A percentile compares a stretch with the other conserved stretches of the same genome.
These are phyloP conservation scores for Santalum album DNA, from an alignment of 164 flowering plant genomes.

Conservation along the genomic window DNA sequence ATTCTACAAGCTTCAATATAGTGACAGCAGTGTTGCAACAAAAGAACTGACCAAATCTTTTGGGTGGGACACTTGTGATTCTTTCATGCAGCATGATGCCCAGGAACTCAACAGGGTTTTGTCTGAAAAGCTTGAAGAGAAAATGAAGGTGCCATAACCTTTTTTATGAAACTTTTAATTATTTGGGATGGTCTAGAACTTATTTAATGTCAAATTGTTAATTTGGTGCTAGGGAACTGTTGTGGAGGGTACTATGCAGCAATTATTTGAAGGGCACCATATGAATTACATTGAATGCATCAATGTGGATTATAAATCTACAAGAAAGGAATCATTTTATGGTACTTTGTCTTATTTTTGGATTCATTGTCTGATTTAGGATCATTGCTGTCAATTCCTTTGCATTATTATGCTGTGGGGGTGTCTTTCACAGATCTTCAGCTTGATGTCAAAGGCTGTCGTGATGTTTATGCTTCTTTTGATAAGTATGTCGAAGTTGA, in stretches of 20 bases:
- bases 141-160: conserved; percentile 84
- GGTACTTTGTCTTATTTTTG: conserved; percentile 25
- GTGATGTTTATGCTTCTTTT: conserved; percentile 72
- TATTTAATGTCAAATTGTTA: background rate
- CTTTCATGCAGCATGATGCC: conserved; percentile 61
- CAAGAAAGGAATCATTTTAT: conserved; percentile 58
- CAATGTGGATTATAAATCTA: conserved; percentile 65
- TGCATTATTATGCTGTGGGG: background rate
- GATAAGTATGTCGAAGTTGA: conserved; percentile 72
- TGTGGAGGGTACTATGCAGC: conserved; percentile 73
- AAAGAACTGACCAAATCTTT: conserved; percentile 64
- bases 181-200: too few species aligned
- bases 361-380: background rate
- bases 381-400: background rate
- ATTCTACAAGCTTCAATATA: conserved; percentile 61
- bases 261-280: conserved; percentile 66
- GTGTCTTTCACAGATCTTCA: conserved; percentile 38
- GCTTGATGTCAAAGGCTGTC: conserved; percentile 71
- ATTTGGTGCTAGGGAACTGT: conserved; percentile 46
- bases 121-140: conserved; percentile 56
- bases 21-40: conserved; percentile 59
- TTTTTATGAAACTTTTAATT: too few species aligned
- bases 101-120: conserved; percentile 58
- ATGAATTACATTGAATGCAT: conserved; percentile 70
- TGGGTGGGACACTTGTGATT: conserved; percentile 62